These are phyloP conservation scores for Spergularia bocconei DNA, from an alignment of 148 eudicot species.

Conservation along the genomic window DNA sequence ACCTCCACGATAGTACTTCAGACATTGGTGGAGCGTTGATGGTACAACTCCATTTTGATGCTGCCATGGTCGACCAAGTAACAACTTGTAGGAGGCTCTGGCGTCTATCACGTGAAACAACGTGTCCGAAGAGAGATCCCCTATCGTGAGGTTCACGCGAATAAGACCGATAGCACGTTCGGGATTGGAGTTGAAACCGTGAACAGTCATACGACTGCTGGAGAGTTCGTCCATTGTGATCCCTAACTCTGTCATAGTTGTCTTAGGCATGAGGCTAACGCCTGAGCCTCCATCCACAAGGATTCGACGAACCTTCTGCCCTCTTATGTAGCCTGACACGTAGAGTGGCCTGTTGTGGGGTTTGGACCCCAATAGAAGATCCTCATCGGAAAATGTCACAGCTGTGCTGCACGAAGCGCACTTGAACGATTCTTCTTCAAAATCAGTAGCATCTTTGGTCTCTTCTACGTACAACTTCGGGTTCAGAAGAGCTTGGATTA, in stretches of 20 bases:
- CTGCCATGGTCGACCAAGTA: neutral
- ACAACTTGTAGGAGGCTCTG: neutral
- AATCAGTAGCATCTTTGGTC: too few species aligned
- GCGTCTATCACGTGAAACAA: neutral
- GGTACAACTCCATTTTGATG: neutral
- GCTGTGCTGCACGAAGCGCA: too few species aligned
- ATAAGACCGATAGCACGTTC: neutral
- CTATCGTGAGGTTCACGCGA: neutral
- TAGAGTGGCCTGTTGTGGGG: too few species aligned
- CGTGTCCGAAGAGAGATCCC: neutral
- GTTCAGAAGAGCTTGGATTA: too few species aligned
- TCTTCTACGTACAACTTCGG: too few species aligned
- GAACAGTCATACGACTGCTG: neutral
- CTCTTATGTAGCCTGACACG: neutral
- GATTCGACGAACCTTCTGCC: neutral
- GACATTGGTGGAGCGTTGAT: slow-evolving; percentile 4
- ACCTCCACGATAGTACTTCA: neutral
- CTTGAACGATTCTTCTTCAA: too few species aligned
- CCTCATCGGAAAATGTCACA: too few species aligned
- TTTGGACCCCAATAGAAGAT: neutral
- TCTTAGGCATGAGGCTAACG: slow-evolving; percentile 6
- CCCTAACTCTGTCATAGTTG: slow-evolving; percentile 9
- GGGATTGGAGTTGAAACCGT: neutral
- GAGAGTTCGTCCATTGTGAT: slow-evolving; percentile 7
- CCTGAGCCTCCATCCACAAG: neutral